Evolutionary conservation across 2,329 filamentous ascomycete genomes (phyloP).

Genomic region (Zopfia rhizophila): DNA sequence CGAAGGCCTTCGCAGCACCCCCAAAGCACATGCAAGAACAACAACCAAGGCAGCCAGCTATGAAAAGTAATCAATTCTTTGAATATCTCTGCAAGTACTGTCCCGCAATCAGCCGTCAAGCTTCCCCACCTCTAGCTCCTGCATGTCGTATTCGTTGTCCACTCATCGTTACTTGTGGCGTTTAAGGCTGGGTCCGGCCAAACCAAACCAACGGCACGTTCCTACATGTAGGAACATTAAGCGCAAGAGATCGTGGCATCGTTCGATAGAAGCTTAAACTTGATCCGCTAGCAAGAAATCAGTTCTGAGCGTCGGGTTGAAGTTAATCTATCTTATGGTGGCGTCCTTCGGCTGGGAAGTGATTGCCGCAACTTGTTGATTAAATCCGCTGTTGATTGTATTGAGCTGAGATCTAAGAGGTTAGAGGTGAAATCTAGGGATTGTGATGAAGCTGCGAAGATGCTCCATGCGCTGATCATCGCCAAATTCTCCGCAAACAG

Average conservation of each 20-base stretch:
- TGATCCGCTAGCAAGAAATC: background rate
- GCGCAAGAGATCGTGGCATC: conserved; percentile 2
- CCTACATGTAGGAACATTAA: conserved; percentile 3
- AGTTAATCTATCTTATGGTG: conserved; percentile 6
- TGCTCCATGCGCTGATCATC: too few species aligned
- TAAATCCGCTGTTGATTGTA: too few species aligned
- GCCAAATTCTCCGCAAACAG: too few species aligned
- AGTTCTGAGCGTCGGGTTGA: background rate
- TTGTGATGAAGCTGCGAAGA: too few species aligned
- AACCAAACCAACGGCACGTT: background rate
- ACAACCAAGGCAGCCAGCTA: too few species aligned
- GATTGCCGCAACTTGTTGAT: too few species aligned
- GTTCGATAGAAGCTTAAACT: background rate
- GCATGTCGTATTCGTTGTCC: conserved; percentile 3
- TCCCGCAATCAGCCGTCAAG: conserved; percentile 12
- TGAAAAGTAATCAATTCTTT: too few species aligned
- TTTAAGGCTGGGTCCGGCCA: conserved; percentile 15
- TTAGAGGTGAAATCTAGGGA: too few species aligned
- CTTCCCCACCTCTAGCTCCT: conserved; percentile 5
- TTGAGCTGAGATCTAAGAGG: too few species aligned
- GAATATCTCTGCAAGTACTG: too few species aligned
- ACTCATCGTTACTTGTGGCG: conserved; percentile 12
- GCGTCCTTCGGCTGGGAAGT: conserved; percentile 1
- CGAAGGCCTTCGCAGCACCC: too few species aligned
- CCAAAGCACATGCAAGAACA: too few species aligned